Evolutionary conservation across 306 rosid species (phyloP).

Genomic region (Hippophae rhamnoides): DNA sequence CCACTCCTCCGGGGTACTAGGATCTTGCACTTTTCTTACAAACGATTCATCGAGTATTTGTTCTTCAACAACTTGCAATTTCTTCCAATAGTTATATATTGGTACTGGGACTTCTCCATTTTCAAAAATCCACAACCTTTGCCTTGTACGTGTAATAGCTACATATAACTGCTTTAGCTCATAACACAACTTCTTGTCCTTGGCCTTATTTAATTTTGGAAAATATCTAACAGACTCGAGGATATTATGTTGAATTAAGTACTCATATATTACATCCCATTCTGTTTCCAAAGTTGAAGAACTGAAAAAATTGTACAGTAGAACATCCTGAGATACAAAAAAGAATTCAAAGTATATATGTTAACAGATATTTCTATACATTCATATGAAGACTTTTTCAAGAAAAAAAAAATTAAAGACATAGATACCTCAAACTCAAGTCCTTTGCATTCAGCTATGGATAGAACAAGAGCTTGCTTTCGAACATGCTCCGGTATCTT

Average conservation of each 20-base stretch:
- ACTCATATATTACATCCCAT: slow-evolving; percentile 57
- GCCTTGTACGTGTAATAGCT: slow-evolving; percentile 52
- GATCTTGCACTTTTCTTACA: slow-evolving; percentile 43
- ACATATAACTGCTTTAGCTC: slow-evolving; percentile 63
- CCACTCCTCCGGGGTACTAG: slow-evolving; percentile 56
- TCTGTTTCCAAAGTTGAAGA: slow-evolving; percentile 43
- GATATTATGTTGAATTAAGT: slow-evolving; percentile 48
- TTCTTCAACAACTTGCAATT: slow-evolving; percentile 39
- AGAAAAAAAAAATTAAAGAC: neutral
- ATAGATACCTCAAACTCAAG: slow-evolving; percentile 58
- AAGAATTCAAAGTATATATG: neutral
- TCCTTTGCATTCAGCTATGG: slow-evolving; percentile 56
- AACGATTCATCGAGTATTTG: slow-evolving; percentile 39
- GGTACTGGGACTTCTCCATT: slow-evolving; percentile 33
- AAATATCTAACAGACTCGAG: slow-evolving; percentile 10
- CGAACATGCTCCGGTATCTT: slow-evolving; percentile 31
- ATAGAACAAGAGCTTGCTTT: slow-evolving; percentile 49
- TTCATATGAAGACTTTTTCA: no score
- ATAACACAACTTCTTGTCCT: slow-evolving; percentile 38
- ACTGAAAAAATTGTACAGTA: slow-evolving; percentile 51
- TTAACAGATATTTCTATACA: neutral
- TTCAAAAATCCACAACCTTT: slow-evolving; percentile 63
- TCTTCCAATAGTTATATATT: slow-evolving; percentile 62
- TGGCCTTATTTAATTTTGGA: slow-evolving; percentile 33
- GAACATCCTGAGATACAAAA: slow-evolving; percentile 42